Evolutionary conservation across 441 rosid genomes (phyloP).

Genomic region (Sinapis alba): DNA sequence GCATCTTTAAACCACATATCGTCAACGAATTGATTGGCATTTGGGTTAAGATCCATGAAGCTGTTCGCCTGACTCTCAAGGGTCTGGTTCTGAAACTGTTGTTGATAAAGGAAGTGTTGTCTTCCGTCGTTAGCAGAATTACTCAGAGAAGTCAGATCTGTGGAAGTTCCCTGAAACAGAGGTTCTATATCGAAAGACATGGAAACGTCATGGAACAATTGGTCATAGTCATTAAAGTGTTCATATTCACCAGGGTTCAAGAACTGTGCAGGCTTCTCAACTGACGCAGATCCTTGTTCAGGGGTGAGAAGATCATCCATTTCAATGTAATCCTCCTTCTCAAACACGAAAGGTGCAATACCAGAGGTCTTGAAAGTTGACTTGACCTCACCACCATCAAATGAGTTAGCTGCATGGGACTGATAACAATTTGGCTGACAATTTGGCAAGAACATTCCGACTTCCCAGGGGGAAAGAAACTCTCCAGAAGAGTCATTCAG

Average conservation of each 20-base stretch:
- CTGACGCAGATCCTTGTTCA: slow-evolving; percentile 39
- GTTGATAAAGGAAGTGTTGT: slow-evolving; percentile 36
- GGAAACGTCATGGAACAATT: slow-evolving; percentile 55
- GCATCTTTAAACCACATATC: slow-evolving; percentile 55
- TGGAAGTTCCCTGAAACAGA: slow-evolving; percentile 41
- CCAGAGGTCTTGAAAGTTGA: slow-evolving; percentile 38
- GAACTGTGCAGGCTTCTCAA: slow-evolving; percentile 43
- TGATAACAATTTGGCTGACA: slow-evolving; percentile 42
- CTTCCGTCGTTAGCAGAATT: slow-evolving; percentile 37
- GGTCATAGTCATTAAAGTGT: slow-evolving; percentile 56
- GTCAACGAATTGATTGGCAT: slow-evolving; percentile 38
- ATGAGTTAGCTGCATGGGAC: slow-evolving; percentile 43
- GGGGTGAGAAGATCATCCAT: slow-evolving; percentile 69
- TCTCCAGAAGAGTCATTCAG: slow-evolving; percentile 46
- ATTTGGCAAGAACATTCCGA: slow-evolving; percentile 18
- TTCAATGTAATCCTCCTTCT: slow-evolving; percentile 79
- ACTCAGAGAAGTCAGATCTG: slow-evolving; percentile 27
- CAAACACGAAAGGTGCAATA: slow-evolving; percentile 33
- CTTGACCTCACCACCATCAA: slow-evolving; percentile 49
- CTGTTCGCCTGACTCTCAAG: slow-evolving; percentile 28
- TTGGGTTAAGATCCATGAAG: slow-evolving; percentile 38
- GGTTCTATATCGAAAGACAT: slow-evolving; percentile 66
- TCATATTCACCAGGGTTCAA: slow-evolving; percentile 45
- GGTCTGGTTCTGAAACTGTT: slow-evolving; percentile 37
- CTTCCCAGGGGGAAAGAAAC: slow-evolving; percentile 36